phyloP scores from a whole-genome alignment of 192 early-diverging fungal species.

The Rhizophagus prolifer region DNA sequence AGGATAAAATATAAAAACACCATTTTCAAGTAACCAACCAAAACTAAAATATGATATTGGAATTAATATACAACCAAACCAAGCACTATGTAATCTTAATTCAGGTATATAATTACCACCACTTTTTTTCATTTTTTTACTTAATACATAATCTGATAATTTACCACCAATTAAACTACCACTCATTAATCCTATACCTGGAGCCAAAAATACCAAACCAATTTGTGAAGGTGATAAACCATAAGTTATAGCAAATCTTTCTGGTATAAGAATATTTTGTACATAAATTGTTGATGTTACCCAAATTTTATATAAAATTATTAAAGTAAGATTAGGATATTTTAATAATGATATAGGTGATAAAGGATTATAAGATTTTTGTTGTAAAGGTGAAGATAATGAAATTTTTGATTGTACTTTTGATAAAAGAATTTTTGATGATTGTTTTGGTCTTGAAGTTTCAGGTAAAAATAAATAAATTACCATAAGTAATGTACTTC shows the following conservation, averaged over 20 bases:
- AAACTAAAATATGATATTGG: conserved; percentile 34
- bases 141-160: conserved; percentile 40
- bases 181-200: conserved; percentile 39
- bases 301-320: not conserved
- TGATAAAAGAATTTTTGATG: not conserved
- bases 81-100: conserved; percentile 32
- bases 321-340: not conserved
- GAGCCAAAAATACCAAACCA: conserved; percentile 33
- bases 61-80: conserved; percentile 35
- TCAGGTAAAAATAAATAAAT: not conserved
- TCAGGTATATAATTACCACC: not conserved
- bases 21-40: conserved; percentile 37
- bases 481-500: not conserved
- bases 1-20: conserved; percentile 16
- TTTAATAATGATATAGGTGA: not conserved
- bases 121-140: not conserved
- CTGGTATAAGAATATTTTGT: conserved; percentile 4
- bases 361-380: not conserved
- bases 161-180: conserved; percentile 44
- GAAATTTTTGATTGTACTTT: not conserved
- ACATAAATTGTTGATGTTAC: not conserved
- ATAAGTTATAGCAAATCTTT: conserved; percentile 1
- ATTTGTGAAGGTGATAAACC: not conserved
- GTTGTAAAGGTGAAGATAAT: not conserved
- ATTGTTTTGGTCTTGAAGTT: not conserved